Evolutionary conservation across 805 yeast genomes (phyloP).

Genomic region (Tetrapisispora phaffii): DNA sequence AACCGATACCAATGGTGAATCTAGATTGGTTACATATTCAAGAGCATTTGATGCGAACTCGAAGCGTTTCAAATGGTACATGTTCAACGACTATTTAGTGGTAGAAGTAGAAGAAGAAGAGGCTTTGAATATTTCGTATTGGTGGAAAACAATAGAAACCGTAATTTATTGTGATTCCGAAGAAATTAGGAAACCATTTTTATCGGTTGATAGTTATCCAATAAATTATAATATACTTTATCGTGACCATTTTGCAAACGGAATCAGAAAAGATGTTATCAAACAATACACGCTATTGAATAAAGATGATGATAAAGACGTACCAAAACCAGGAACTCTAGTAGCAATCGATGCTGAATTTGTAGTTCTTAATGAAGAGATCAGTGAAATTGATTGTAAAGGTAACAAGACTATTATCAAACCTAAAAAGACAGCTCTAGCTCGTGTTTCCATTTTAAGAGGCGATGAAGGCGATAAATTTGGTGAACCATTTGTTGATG

Average conservation of each 20-base stretch:
- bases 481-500: slow-evolving; percentile 84
- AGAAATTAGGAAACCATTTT: slow-evolving; percentile 33
- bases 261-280: slow-evolving; percentile 46
- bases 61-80: slow-evolving; percentile 47
- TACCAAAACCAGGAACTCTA: slow-evolving; percentile 64
- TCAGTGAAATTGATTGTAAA: slow-evolving; percentile 62
- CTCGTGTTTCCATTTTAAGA: slow-evolving; percentile 79
- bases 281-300: slow-evolving; percentile 64
- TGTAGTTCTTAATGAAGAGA: slow-evolving; percentile 71
- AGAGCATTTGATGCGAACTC: slow-evolving; percentile 32
- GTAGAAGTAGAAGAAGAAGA: slow-evolving; percentile 64
- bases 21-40: slow-evolving; percentile 50
- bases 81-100: slow-evolving; percentile 89
- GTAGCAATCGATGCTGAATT: slow-evolving; percentile 97
- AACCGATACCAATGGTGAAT: slow-evolving; percentile 42
- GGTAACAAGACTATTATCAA: slow-evolving; percentile 61
- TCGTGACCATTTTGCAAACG: slow-evolving; percentile 63
- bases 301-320: slow-evolving; percentile 56
- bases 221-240: slow-evolving; percentile 60
- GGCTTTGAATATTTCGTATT: slow-evolving; percentile 56
- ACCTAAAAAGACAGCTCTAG: slow-evolving; percentile 70
- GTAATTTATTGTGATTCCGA: slow-evolving; percentile 51
- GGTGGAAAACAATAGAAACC: slow-evolving; percentile 81
- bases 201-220: slow-evolving; percentile 41
- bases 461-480: slow-evolving; percentile 55